Evolutionary conservation across 768 basidiomycete genomes (phyloP), one percentile per base, ranked within the genome.

Genomic region (Omphalotus guepiniiformis): DNA sequence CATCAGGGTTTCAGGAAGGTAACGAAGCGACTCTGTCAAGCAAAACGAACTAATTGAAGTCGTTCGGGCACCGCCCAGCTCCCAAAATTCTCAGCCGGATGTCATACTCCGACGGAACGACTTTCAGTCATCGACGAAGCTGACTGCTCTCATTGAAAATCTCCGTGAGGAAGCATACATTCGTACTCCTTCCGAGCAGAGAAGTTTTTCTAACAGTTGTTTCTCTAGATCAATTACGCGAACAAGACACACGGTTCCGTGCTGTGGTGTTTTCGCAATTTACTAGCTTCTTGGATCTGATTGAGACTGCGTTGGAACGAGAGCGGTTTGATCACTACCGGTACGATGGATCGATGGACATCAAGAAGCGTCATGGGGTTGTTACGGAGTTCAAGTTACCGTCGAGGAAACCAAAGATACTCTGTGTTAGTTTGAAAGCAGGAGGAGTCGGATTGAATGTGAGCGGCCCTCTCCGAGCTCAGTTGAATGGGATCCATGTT

Each of bases 381-480:
- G 74, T 98, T 30, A 71, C 79, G 35, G 83, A 82, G 51, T 97
- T 97, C 72, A 87, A 82, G 55, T 67, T 74, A 16, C 68, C 78
- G 2, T 83, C 82, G 5, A 72, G 77, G 47, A 82, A 76, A 53
- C 85, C 91, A 1, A 87, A 91, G 61, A 73, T 94, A 8, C 61
- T 92, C 21, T 76, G 90, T 37, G 69, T 92, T 38, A 88, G 86
- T 58, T 63, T 93, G 62, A 93, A 90, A 62, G 94, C 94, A 3
- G 94, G 93, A 22, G 94, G 94, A 21, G 91, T 93, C 19, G 94
- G 93, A 0, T 61, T 95, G 47, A 93, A 94, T 61, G 82, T 91
- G 58, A 56, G 79, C 62, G 15, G 36, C 22, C 37, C 9, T 18
- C 26, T 21, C 15, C 28, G 40, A n/a, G n/a, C n/a, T n/a, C n/a